phyloP scores from a whole-genome alignment of 2,329 filamentous ascomycete species.

The Colletotrichum graminicola region DNA sequence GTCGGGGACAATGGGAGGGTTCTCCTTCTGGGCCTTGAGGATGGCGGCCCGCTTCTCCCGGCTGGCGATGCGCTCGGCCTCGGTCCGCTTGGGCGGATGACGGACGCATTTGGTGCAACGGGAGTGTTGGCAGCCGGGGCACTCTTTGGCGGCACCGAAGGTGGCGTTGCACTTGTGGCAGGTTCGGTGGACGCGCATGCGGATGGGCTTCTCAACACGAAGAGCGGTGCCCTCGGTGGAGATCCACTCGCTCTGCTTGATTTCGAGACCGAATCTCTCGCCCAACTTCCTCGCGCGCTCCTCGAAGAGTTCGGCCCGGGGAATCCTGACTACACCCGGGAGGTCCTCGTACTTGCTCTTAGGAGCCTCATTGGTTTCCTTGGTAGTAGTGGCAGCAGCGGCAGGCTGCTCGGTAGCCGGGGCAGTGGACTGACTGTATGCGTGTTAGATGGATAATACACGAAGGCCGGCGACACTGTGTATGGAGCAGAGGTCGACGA shows the following conservation, averaged over 20 bases:
- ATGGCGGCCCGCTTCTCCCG: slow-evolving; percentile 63
- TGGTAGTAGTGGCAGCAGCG: slow-evolving; percentile 28
- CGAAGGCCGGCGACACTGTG: background rate
- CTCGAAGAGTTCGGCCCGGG: slow-evolving; percentile 65
- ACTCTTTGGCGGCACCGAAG: slow-evolving; percentile 80
- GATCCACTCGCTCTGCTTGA: slow-evolving; percentile 67
- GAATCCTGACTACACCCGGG: slow-evolving; percentile 54
- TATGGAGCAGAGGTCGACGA: background rate
- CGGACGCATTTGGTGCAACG: slow-evolving; percentile 86
- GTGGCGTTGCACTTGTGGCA: slow-evolving; percentile 85
- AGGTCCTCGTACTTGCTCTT: slow-evolving; percentile 42
- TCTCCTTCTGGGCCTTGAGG: slow-evolving; percentile 68
- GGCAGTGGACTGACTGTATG: slow-evolving; percentile 21
- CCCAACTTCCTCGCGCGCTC: slow-evolving; percentile 69
- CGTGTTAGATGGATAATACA: slow-evolving; percentile 26
- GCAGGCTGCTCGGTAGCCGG: slow-evolving; percentile 22
- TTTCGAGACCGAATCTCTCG: slow-evolving; percentile 67
- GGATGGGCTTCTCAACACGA: slow-evolving; percentile 80
- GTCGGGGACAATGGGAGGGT: slow-evolving; percentile 65
- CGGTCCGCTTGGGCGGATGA: slow-evolving; percentile 75
- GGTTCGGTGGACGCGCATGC: slow-evolving; percentile 81
- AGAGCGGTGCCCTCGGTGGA: slow-evolving; percentile 66
- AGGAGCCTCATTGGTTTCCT: slow-evolving; percentile 39
- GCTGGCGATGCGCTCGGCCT: slow-evolving; percentile 65
- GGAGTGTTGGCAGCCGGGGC: slow-evolving; percentile 80